Percentiles rank a stretch among this genome's conserved stretches.
Evolutionary conservation across 2,329 filamentous ascomycete species (phyloP).

Genomic region (Talaromyces sp.): DNA sequence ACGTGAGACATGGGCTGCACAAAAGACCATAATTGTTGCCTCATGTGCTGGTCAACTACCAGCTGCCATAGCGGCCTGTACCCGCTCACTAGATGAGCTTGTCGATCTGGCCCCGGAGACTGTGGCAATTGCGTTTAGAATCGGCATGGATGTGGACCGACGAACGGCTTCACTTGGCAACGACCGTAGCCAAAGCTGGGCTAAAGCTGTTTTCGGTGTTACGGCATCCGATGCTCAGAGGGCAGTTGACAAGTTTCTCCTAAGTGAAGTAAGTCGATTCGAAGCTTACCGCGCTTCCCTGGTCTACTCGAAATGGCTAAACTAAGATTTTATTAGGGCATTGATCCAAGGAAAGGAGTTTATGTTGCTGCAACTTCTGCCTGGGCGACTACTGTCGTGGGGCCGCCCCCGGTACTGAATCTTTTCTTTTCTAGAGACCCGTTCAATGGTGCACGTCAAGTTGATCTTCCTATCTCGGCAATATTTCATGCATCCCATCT

Average conservation of each 20-base stretch:
- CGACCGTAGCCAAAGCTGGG: slow-evolving; percentile 10
- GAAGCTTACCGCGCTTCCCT: background rate
- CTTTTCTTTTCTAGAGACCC: slow-evolving; percentile 1
- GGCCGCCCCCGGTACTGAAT: background rate
- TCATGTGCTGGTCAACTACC: slow-evolving; percentile 10
- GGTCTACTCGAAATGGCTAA: background rate
- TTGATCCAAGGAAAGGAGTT: slow-evolving; percentile 4
- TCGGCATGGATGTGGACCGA: slow-evolving; percentile 7
- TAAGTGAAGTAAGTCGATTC: slow-evolving; percentile 1
- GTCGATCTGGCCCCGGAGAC: slow-evolving; percentile 1
- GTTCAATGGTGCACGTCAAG: background rate
- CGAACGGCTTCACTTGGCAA: slow-evolving; percentile 6
- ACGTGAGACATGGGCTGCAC: background rate
- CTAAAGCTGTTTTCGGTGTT: slow-evolving; percentile 6
- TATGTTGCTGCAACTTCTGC: slow-evolving; percentile 7
- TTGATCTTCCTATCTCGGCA: slow-evolving; percentile 1
- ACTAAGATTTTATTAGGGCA: background rate
- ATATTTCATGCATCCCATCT: slow-evolving; percentile 2
- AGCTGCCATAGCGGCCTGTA: background rate
- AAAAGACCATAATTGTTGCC: slow-evolving; percentile 3
- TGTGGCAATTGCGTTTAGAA: slow-evolving; percentile 4
- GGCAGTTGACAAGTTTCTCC: background rate
- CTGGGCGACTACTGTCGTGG: slow-evolving; percentile 8
- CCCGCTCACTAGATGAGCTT: slow-evolving; percentile 3
- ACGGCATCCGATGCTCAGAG: slow-evolving; percentile 1